Evolutionary conservation across 805 yeast genomes (phyloP).

Genomic region (Komagataella phaffii): DNA sequence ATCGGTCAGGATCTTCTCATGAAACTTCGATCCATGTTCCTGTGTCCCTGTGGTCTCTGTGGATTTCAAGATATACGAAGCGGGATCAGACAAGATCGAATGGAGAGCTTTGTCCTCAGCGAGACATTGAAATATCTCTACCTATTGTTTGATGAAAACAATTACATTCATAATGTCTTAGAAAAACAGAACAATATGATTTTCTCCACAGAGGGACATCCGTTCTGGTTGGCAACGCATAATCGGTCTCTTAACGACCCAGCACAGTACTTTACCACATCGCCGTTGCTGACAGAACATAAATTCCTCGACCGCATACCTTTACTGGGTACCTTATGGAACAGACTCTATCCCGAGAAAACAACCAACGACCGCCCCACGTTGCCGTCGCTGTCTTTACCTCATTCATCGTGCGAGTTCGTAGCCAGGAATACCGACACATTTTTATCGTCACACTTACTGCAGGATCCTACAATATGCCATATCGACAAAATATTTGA

Average conservation of each 20-base stretch:
- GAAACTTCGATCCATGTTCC: conserved; percentile 37
- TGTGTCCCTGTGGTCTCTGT: conserved; percentile 65
- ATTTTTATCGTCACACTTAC: neutral
- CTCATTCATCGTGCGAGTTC: neutral
- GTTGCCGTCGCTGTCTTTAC: neutral
- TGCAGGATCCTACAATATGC: neutral
- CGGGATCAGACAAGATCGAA: conserved; percentile 56
- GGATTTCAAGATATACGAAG: conserved; percentile 59
- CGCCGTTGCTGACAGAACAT: conserved; percentile 1
- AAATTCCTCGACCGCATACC: neutral
- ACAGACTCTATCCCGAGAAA: neutral
- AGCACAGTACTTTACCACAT: neutral
- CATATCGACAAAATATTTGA: neutral
- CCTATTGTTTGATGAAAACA: conserved; percentile 59
- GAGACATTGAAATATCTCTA: conserved; percentile 81
- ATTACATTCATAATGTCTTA: conserved; percentile 27
- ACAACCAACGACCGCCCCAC: neutral
- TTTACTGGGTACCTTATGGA: neutral
- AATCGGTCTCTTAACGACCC: conserved; percentile 3
- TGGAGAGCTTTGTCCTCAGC: conserved; percentile 85
- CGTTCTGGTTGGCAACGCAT: conserved; percentile 51
- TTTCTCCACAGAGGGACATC: conserved; percentile 88
- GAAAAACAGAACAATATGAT: conserved; percentile 23
- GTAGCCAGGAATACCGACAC: neutral
- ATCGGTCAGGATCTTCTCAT: conserved; percentile 56